These are phyloP conservation scores for Candida berthetii DNA, from an alignment of 805 yeast genomes.

Conservation along the genomic window DNA sequence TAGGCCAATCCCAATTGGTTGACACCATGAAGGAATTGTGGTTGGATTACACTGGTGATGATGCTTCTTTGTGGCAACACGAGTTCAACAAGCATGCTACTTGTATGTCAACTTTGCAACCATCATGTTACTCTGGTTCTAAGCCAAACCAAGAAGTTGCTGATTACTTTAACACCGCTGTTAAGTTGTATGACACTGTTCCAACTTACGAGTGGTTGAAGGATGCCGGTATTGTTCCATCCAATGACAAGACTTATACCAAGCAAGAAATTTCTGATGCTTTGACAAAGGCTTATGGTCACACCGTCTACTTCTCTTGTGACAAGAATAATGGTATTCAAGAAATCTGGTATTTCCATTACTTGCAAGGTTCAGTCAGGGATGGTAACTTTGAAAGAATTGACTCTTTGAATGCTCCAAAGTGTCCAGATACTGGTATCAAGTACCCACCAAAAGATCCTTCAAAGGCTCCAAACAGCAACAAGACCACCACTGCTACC, in stretches of 20 bases:
- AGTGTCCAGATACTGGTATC: conserved; percentile 67
- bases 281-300: conserved; percentile 42
- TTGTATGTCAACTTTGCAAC: conserved; percentile 75
- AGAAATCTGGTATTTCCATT: conserved; percentile 72
- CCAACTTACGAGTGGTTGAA: conserved; percentile 65
- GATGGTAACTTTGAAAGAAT: conserved; percentile 60
- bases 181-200: conserved; percentile 47
- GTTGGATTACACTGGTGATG: conserved; percentile 69
- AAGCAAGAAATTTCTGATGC: conserved; percentile 49
- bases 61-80: conserved; percentile 75
- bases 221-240: conserved; percentile 67
- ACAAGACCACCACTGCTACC: conserved; percentile 5
- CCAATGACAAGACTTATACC: conserved; percentile 51
- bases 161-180: conserved; percentile 62
- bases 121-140: conserved; percentile 51
- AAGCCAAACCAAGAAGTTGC: conserved; percentile 38
- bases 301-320: conserved; percentile 56
- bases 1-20: conserved; percentile 46
- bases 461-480: conserved; percentile 14
- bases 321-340: conserved; percentile 38
- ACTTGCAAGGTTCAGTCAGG: conserved; percentile 65
- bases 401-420: conserved; percentile 34
- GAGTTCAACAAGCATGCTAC: conserved; percentile 95
- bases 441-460: conserved; percentile 64
- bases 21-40: conserved; percentile 54